Percentiles rank a stretch among this genome's conserved stretches.
Conservation (phyloP, 805 yeast species). For the Zygosaccharomyces bisporus region DNA sequence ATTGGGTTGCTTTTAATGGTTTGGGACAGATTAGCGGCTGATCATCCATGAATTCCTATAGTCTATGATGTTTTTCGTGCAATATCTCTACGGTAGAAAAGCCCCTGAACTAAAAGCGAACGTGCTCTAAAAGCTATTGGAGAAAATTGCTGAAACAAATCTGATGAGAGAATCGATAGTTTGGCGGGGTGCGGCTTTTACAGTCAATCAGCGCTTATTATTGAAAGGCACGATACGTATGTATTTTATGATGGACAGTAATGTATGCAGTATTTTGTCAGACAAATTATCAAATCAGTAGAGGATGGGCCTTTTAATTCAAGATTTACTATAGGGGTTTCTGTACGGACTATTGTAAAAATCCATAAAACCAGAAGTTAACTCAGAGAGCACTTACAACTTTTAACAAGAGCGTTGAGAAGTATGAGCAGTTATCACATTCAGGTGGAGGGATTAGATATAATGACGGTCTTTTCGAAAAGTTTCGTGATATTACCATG, state of each 20-base stretch:
- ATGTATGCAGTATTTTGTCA: constrained; percentile 1
- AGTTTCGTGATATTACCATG: background rate
- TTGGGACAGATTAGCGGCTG: constrained; percentile 44
- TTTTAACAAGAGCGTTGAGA: constrained; percentile 1
- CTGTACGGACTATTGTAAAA: background rate
- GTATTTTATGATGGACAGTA: constrained; percentile 6
- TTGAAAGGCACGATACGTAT: background rate
- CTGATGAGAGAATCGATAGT: constrained; percentile 1
- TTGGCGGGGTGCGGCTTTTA: constrained; percentile 5
- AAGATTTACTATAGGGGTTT: background rate
- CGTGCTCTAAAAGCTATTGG: constrained; percentile 3
- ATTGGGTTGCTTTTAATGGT: constrained; percentile 55
- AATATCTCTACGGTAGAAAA: background rate
- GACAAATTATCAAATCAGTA: constrained; percentile 5
- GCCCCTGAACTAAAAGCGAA: background rate
- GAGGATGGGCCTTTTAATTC: background rate
- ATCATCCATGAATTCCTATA: constrained; percentile 12
- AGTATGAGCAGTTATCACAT: background rate
- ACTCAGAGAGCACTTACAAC: constrained; percentile 1
- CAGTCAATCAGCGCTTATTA: background rate
- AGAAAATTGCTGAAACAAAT: constrained; percentile 1
- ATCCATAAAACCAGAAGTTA: constrained; percentile 1
- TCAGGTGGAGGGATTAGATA: background rate
- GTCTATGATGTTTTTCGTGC: background rate
- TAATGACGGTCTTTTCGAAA: background rate